Percentiles rank a stretch among this genome's conserved stretches.
These are phyloP conservation scores for Lycium ferocissimum DNA, from an alignment of 257 asterid species.

Conservation along the genomic window DNA sequence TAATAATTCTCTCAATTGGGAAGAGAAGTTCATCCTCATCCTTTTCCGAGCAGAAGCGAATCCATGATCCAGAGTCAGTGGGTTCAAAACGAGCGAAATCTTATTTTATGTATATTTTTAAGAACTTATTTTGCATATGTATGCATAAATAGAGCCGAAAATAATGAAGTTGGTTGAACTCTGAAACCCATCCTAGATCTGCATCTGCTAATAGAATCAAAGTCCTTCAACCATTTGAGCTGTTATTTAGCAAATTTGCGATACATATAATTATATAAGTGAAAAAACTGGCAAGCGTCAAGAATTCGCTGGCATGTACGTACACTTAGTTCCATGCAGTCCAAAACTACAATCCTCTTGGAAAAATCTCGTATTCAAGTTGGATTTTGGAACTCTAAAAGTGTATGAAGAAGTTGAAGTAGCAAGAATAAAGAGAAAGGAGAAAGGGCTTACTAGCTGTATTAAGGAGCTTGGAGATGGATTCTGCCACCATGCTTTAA, in stretches of 20 bases:
- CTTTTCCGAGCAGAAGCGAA: neutral
- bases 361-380: neutral
- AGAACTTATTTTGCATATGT: too few relatives aligned
- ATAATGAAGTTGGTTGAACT: too few relatives aligned
- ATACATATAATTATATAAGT: too few relatives aligned
- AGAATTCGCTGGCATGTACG: neutral
- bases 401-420: neutral
- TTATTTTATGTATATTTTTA: too few relatives aligned
- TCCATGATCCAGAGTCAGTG: neutral
- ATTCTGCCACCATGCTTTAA: neutral
- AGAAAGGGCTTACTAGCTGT: conserved; percentile 6
- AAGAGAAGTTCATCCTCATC: neutral
- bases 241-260: neutral
- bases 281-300: neutral
- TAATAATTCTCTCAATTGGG: neutral
- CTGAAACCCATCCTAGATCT: neutral
- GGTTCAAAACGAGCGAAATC: neutral
- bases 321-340: neutral
- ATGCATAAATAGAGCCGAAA: neutral
- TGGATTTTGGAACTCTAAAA: neutral
- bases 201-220: neutral
- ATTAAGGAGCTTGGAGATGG: neutral
- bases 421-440: neutral
- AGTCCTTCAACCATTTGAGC: neutral
- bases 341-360: neutral